Base-by-base conservation (phyloP, 2,329 filamentous ascomycete species). In the Exophiala viscosa region DNA sequence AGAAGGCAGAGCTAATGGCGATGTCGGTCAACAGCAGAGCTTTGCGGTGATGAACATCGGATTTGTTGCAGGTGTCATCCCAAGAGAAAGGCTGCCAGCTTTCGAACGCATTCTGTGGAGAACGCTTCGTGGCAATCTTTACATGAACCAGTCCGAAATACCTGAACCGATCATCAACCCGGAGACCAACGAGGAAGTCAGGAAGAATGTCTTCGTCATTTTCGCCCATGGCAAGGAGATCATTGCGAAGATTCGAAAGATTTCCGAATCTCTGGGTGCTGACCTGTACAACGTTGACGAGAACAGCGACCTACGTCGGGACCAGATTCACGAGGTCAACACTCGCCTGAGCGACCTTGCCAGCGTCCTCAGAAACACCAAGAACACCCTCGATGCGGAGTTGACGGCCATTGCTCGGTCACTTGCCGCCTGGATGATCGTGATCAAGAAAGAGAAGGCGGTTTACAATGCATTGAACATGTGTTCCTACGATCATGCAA, bases 61-160 rank as follows among this genome's bases (percentile, higher is more conserved):
- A 8, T 99, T 99, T 66, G 92, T 99, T 48, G 88, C 93, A 49
- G 93, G 93, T 72, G 93, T 97, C 64, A 97, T 99, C 64, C 83
- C 88, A 34, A 84, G 93, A 49, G 92, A 97, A 67, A 85, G 92
- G 45, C 92, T 99, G 55, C 91, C 86, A 11, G 88, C 92, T 20
- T 99, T 99, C 68, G 95, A 99, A 76, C 87, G 93, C 54, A 99
- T 99, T 63, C 79, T 99, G 46, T 99, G 93, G 93, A 85, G 93
- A 66, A 96, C 95, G 0, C 83, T 99, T 38, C 90, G 93, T 70
- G 93, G 93, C 65, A 99, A 99, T 72, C 77, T 99, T 59, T 99
- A 97, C 80, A 99, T 99, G 93, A 99, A 99, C 74, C 95, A 99
- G 77, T 92, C 92, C 36, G 93, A 99, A 78, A 99, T 99, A 58